phyloP scores from a whole-genome alignment of 169 alveolate species.

The Plasmodium knowlesi region DNA sequence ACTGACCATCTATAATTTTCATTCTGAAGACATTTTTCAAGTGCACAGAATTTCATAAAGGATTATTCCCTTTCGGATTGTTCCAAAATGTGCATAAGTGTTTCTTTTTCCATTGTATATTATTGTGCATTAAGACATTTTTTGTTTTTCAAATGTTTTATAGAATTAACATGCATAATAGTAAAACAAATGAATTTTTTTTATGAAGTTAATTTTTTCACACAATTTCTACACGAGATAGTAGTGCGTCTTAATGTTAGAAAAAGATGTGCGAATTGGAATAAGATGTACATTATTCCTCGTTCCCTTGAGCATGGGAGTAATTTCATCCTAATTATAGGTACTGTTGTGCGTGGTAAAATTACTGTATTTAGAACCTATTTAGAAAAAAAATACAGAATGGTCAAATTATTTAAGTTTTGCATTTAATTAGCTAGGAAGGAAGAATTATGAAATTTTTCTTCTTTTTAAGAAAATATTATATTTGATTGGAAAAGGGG shows the following conservation, averaged over 20 bases:
- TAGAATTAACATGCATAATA: background rate
- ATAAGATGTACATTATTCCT: background rate
- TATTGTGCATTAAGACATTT: background rate
- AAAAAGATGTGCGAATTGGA: background rate
- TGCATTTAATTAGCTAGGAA: background rate
- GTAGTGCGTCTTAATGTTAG: background rate
- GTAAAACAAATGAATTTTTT: constrained; percentile 1
- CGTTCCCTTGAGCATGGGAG: background rate
- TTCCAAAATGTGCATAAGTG: background rate
- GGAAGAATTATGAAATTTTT: background rate
- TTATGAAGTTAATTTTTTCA: background rate
- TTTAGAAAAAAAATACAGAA: background rate
- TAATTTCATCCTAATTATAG: background rate
- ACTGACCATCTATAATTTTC: background rate
- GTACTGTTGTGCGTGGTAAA: background rate
- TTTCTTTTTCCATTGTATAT: background rate
- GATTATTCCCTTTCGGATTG: background rate
- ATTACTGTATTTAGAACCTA: background rate
- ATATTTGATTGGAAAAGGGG: background rate
- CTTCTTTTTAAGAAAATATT: background rate
- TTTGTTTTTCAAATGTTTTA: background rate
- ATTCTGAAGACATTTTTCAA: background rate
- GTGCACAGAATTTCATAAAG: background rate
- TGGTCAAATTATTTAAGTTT: background rate
- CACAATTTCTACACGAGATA: background rate